phyloP scores from a whole-genome alignment of 192 early-diverging fungal species.

The Linnemannia zychae region DNA sequence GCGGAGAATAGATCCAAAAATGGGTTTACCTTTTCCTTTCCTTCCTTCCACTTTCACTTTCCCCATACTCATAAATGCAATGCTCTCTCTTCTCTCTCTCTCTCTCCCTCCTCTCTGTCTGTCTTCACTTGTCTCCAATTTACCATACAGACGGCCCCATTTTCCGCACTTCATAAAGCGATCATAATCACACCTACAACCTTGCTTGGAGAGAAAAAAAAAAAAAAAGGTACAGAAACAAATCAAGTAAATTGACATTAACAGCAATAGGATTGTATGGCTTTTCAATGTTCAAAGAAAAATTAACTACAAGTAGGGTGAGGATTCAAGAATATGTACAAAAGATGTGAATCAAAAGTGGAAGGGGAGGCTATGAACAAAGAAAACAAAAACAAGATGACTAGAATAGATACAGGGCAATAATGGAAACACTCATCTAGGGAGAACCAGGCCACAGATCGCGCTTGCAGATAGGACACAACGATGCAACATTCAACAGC shows the following conservation, averaged over 20 bases:
- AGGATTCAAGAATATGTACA: too few species aligned
- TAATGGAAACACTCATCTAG: neutral
- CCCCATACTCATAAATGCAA: neutral
- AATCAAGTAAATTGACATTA: too few species aligned
- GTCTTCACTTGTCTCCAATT: neutral
- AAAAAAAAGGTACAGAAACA: too few species aligned
- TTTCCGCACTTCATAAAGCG: neutral
- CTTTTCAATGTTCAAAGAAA: too few species aligned
- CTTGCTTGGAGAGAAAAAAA: too few species aligned
- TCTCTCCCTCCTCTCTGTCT: neutral
- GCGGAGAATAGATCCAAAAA: conserved; percentile 11
- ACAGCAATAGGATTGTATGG: too few species aligned
- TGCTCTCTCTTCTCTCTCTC: neutral
- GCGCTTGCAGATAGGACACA: conserved; percentile 68
- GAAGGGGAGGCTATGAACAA: too few species aligned
- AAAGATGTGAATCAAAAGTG: too few species aligned
- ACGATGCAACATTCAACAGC: conserved; percentile 60
- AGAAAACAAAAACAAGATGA: too few species aligned
- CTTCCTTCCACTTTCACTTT: neutral
- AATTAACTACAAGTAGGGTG: too few species aligned
- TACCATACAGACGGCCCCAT: neutral
- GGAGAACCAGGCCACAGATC: conserved; percentile 38
- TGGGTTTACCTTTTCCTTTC: neutral
- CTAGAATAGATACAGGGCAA: too few species aligned
- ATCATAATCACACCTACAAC: too few species aligned